Conservation (phyloP, 352 stramenopile genomes). For the Pythium periplocum region DNA sequence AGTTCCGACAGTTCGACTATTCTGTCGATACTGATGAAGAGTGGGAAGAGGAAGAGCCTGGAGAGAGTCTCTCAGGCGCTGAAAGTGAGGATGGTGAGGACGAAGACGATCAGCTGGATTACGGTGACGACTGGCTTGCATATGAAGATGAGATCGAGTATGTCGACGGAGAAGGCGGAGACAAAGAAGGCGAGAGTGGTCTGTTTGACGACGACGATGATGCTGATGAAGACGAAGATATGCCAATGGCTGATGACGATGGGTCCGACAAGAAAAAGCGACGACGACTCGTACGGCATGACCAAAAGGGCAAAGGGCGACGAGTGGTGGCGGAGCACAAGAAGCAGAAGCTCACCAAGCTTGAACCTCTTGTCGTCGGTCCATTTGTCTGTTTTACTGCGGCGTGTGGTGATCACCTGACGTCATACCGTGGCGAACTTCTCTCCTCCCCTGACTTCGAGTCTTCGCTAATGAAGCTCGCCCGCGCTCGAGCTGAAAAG, state of each 20-base stretch:
- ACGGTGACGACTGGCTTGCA: slow-evolving; percentile 79
- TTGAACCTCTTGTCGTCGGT: slow-evolving; percentile 56
- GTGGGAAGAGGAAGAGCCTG: slow-evolving; percentile 86
- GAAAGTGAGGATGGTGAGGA: slow-evolving; percentile 74
- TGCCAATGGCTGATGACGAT: slow-evolving; percentile 3
- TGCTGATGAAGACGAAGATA: slow-evolving; percentile 16
- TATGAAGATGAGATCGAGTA: slow-evolving; percentile 89
- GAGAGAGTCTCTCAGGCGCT: slow-evolving; percentile 72
- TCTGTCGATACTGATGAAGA: slow-evolving; percentile 82
- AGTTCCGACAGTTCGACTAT: slow-evolving; percentile 70
- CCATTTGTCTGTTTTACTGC: slow-evolving; percentile 28
- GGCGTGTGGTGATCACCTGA: slow-evolving; percentile 10
- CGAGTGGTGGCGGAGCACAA: slow-evolving; percentile 33
- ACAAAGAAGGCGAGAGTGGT: slow-evolving; percentile 27
- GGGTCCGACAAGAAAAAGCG: slow-evolving; percentile 8
- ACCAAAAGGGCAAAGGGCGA: slow-evolving; percentile 43
- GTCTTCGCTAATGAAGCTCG: slow-evolving; percentile 18
- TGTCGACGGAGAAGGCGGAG: slow-evolving; percentile 26
- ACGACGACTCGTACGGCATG: slow-evolving; percentile 22
- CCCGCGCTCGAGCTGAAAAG: slow-evolving; percentile 8
- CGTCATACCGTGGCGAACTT: slow-evolving; percentile 8
- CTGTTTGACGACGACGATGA: slow-evolving; percentile 27
- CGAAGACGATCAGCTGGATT: slow-evolving; percentile 77
- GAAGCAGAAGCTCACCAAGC: slow-evolving; percentile 55
- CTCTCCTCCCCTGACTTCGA: slow-evolving; percentile 11